Base-by-base conservation (phyloP, 495 filamentous ascomycete genomes). In the Entonaema liquescens region DNA sequence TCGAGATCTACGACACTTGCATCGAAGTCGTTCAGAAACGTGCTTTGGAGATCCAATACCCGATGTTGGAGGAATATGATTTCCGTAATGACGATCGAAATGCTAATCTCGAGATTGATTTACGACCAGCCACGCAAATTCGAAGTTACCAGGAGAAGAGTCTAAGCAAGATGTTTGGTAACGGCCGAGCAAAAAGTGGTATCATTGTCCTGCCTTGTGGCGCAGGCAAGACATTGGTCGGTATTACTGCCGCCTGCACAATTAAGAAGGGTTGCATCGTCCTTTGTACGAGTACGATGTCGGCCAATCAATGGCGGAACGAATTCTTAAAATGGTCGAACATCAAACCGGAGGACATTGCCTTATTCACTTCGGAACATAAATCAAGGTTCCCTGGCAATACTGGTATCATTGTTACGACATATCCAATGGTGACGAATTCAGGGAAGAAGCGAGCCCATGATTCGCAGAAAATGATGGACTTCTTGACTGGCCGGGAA, bases 261-360 rank as follows among this genome's bases (percentile, higher is more conserved):
- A 94, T 98, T 80, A 97, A 94, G 79, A 99, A 99, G 79, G 92
- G 93, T 36, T 90, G 93, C 35, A 93, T 99, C 62, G 92, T 98
- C 15, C 89, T 99, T 28, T 98, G 94, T 78, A 98, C 96, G 8
- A 95, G 92, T 74, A 94, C 93, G 55, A 99, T 98, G 94, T 97
- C 93, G 3, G 95, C 97, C 8, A 92, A 97, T 3, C 96, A 99
- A 77, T 99, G 96, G 95, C 87, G 93, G 44, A 91, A 93, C 40
- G 94, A 98, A 73, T 98, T 98, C 78, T 81, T 98, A 68, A 95
- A 97, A 74, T 98, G 95, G 95, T 97, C 94, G 54, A 98, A 98
- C 73, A 97, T 99, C 74, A 92, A 93, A 71, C 93, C 95, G 0
- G 89, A 93, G 63, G 93, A 97, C 74, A 91, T 99, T 74, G 92